Evolutionary conservation across 2,329 filamentous ascomycete genomes (phyloP), one percentile per base, ranked within the genome.

Genomic region (Cladosporium sp.): DNA sequence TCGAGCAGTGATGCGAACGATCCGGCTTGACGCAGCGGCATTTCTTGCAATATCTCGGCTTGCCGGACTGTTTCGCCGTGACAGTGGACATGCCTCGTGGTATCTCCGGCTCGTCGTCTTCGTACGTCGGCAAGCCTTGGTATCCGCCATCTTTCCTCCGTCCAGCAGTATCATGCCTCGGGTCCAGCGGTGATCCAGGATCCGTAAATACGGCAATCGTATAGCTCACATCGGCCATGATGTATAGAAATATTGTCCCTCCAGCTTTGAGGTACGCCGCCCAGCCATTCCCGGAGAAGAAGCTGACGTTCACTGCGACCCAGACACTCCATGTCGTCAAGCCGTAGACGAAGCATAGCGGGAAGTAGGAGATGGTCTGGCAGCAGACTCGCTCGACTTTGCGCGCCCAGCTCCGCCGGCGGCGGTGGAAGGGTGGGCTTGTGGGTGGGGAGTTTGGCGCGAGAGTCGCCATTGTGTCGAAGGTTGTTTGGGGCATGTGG

Each of bases 11-110:
- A 69, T 98, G 93, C 27, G 92, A 84, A 54, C 93, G 88, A 71
- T 98, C 93, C 36, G 93, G 93, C 73, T 98, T 98, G 55, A 87
- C 82, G 46, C 85, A 85, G 72, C 94, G 88, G 69, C 93, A 98
- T 72, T 98, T 98, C 73, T 97, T 97, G 78, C 93, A 98, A 74
- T 86, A 97, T 49, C 93, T 82, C 46, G 86, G 72, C 61, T 87
- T 86, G 60, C 93, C 93, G 36, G 88, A 90, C 51, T 88, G 85
- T 71, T 93, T 98, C 64, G 96, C 93, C 1, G 92, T 97, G 63
- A 95, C 86, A 32, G 86, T 86, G 7, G 86, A 85, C 56, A 63
- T 62, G 30, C 50, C 51, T n/a, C 39, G 33, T 16, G 58, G 59
- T 32, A 56, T 52, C 43, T 73, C 67, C n/a, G 72, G 66, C 57